Percentiles rank a stretch among this genome's conserved stretches.
These are phyloP conservation scores for Coniochaeta prunicola DNA, from an alignment of 2,329 filamentous ascomycete genomes.

Conservation along the genomic window DNA sequence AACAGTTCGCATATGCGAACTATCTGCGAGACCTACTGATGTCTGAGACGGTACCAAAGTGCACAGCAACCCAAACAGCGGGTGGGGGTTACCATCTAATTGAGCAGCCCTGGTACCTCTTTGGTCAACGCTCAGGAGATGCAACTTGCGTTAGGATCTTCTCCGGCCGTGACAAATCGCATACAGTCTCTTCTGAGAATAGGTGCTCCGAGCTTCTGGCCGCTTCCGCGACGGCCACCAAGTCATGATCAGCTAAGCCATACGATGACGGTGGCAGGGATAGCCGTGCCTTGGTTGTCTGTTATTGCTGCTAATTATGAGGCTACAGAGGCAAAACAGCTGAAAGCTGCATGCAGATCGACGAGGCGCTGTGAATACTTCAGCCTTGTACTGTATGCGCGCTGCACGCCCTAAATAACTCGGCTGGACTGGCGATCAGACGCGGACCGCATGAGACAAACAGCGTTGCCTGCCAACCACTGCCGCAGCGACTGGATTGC, in stretches of 20 bases:
- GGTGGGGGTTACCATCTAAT: not conserved
- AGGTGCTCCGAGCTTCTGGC: not conserved
- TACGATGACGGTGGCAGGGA: not conserved
- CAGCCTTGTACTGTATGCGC: not conserved
- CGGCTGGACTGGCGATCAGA: not conserved
- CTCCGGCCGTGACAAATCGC: not conserved
- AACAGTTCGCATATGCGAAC: conserved; percentile 11
- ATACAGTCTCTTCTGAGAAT: not conserved
- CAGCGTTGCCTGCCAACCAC: not conserved
- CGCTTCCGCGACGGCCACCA: not conserved
- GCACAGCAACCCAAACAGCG: not conserved
- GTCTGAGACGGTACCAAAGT: not conserved
- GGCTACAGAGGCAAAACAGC: not conserved
- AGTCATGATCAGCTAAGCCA: not conserved
- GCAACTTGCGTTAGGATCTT: not conserved
- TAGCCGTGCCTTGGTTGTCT: not conserved
- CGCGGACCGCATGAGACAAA: not conserved
- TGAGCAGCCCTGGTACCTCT: not conserved
- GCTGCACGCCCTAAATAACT: not conserved
- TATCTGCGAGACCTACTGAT: conserved; percentile 8
- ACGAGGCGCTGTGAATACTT: not conserved
- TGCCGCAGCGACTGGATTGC: not conserved
- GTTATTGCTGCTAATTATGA: not conserved
- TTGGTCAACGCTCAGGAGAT: not conserved
- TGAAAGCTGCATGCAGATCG: not conserved